Conservation (phyloP, 1,139 yeast genomes). For the Pichia sp. region DNA sequence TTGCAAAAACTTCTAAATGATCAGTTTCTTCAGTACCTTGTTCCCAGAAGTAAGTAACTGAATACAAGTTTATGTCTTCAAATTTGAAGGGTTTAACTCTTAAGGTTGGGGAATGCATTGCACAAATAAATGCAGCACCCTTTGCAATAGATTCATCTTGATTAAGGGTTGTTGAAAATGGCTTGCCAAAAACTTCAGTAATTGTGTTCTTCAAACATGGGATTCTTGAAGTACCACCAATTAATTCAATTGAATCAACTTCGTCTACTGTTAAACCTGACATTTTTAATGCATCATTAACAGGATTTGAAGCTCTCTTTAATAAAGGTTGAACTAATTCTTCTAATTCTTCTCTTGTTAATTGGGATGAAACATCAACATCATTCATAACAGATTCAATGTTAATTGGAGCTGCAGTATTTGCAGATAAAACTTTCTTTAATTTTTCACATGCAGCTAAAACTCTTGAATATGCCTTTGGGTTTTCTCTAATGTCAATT, state of each 20-base stretch:
- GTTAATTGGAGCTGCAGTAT: slow-evolving; percentile 89
- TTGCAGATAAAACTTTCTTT: slow-evolving; percentile 95
- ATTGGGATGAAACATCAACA: slow-evolving; percentile 85
- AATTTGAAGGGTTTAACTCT: slow-evolving; percentile 98
- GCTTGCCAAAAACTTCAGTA: slow-evolving; percentile 76
- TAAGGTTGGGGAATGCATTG: slow-evolving; percentile 97
- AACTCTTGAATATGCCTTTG: slow-evolving; percentile 94
- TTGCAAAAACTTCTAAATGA: slow-evolving; percentile 94
- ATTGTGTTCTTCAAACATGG: slow-evolving; percentile 84
- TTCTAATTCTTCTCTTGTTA: slow-evolving; percentile 90
- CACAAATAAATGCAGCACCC: slow-evolving; percentile 99
- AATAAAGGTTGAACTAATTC: slow-evolving; percentile 78
- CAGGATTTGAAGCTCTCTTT: slow-evolving; percentile 67
- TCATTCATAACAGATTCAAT: slow-evolving; percentile 97
- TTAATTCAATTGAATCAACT: slow-evolving; percentile 84
- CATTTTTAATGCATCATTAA: slow-evolving; percentile 72
- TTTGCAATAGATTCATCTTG: slow-evolving; percentile 99
- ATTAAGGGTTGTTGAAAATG: slow-evolving; percentile 88
- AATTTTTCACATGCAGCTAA: slow-evolving; percentile 85
- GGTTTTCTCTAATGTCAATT: slow-evolving; percentile 83
- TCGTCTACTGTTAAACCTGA: slow-evolving; percentile 71
- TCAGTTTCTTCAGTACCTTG: slow-evolving; percentile 87
- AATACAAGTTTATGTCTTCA: slow-evolving; percentile 87
- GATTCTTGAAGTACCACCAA: slow-evolving; percentile 98
- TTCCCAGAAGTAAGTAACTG: slow-evolving; percentile 95